A percentile compares a stretch with the other conserved stretches of the same genome.
Evolutionary conservation across 2,329 filamentous ascomycete species (phyloP).

Genomic region (Alternaria viburni): DNA sequence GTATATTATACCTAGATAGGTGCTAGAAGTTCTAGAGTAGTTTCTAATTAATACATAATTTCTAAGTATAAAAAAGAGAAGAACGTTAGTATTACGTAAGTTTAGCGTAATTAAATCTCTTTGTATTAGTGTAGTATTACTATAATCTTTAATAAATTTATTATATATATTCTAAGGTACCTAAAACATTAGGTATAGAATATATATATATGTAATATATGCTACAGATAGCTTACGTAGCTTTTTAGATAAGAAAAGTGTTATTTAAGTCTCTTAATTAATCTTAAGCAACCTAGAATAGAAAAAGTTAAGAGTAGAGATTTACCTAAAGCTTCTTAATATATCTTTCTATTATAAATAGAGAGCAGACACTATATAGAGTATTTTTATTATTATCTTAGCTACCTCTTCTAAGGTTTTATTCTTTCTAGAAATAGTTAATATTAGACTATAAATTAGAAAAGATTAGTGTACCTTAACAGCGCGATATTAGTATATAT

Average conservation of each 20-base stretch:
- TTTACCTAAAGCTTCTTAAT: too few relatives aligned
- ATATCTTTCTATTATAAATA: too few relatives aligned
- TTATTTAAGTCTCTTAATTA: neutral
- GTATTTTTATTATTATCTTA: neutral
- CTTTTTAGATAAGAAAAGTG: neutral
- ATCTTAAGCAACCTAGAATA: neutral
- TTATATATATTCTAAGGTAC: neutral
- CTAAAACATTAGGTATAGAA: neutral
- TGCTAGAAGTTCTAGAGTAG: neutral
- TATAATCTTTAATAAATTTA: neutral
- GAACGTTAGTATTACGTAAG: neutral
- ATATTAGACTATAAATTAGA: neutral
- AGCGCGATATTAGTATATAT: too few relatives aligned
- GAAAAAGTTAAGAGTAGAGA: neutral
- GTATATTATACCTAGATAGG: neutral
- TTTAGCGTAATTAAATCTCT: neutral
- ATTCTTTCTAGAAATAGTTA: neutral
- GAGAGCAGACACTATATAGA: neutral
- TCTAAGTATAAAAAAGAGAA: neutral
- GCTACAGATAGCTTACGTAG: neutral
- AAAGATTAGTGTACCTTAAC: neutral
- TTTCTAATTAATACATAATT: neutral
- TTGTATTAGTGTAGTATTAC: neutral
- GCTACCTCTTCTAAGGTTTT: neutral
- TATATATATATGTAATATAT: neutral